phyloP scores from a whole-genome alignment of 495 filamentous ascomycete genomes.

The Penicillium simplicissimum region DNA sequence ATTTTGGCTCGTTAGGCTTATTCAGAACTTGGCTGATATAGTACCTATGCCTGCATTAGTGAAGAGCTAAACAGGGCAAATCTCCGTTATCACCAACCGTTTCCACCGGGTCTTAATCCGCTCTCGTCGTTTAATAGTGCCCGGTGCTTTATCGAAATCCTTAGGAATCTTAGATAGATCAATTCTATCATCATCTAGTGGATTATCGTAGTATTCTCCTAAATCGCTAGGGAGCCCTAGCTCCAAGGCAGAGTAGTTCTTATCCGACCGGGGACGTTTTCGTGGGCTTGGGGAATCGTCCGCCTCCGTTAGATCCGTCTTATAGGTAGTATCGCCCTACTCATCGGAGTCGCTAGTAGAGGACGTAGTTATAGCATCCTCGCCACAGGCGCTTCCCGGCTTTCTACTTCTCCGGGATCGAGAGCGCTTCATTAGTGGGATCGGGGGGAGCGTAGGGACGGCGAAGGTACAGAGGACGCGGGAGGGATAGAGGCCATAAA shows the following conservation, averaged over 20 bases:
- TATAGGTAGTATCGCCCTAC: background rate
- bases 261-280: background rate
- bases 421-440: background rate
- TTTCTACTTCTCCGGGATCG: background rate
- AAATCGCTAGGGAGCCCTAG: background rate
- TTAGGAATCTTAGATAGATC: background rate
- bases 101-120: background rate
- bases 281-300: background rate
- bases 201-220: background rate
- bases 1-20: background rate
- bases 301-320: background rate
- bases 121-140: background rate
- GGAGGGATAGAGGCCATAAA: background rate
- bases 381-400: background rate
- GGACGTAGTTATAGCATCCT: background rate
- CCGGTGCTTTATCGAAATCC: background rate
- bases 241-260: background rate
- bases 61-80: background rate
- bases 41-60: background rate
- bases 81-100: background rate
- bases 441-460: background rate
- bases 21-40: background rate
- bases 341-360: background rate
- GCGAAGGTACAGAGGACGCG: background rate
- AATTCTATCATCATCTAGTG: background rate